Base-by-base conservation (phyloP, 1,284 basidiomycete species). In the Trichosporon sp. region DNA sequence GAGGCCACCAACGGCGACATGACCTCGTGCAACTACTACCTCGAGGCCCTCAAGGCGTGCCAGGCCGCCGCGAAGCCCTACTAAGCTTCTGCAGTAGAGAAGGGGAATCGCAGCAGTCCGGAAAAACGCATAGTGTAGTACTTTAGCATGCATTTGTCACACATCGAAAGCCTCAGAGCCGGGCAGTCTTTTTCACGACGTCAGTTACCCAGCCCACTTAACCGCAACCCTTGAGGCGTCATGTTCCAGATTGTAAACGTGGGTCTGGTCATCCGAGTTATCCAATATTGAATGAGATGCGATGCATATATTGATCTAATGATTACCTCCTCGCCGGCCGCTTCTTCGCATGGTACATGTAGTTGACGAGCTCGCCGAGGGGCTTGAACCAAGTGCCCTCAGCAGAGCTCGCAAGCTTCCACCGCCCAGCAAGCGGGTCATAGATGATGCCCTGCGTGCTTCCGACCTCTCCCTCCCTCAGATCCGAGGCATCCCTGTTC, bases 391-490 rank as follows among this genome's bases (percentile, higher is more conserved):
- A 78, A 79, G 90, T 91, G 69, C 90, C 89, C 72, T 90, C 87
- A 10, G 88, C 87, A 43, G 88, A 89, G 85, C 88, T 89, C 70
- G 84, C 85, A 19, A 96, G 84, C 72, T 85, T 83, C 94, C 94
- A 97, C 64, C 87, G 84, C 0, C 90, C 90, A 31, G 85, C 87
- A 78, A 93, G 87, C 3, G 94, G 94, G 68, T 92, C 85, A 83
- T 94, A 96, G 11, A 93, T 86, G 68, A 96, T 88, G 4, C 94
- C 94, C 35, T 91, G 88, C 8, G 92, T 87, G 82, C 95, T 92
- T 1, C 92, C 92, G 78, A 94, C 88, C 51, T 90, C 87, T 19
- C 87, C 85, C 0, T 88, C 86, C 35, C 83, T 75, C 8, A 87
- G 86, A 79, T 87, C 83, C 68, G 80, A 75, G 74, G 84, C 76